Evolutionary conservation across 352 stramenopile genomes (phyloP).

Genomic region (Hyaloperonospora arabidopsidis): DNA sequence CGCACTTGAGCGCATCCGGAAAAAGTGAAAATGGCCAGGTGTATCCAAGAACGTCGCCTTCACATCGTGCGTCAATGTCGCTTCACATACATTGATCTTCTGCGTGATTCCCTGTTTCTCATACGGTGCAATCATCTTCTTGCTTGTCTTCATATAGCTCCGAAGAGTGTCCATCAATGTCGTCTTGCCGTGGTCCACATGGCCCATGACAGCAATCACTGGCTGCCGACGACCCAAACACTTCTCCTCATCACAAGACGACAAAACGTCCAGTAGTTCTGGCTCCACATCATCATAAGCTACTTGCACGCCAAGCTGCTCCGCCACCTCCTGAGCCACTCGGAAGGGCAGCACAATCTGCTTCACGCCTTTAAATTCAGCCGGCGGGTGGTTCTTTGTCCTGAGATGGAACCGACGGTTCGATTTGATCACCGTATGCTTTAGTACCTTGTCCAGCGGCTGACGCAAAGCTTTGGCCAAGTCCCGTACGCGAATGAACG

Average conservation of each 20-base stretch:
- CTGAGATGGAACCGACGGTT: slow-evolving; percentile 52
- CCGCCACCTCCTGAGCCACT: slow-evolving; percentile 47
- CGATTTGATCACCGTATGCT: slow-evolving; percentile 41
- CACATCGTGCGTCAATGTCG: slow-evolving; percentile 69
- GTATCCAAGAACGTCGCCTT: slow-evolving; percentile 97
- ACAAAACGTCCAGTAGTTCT: slow-evolving; percentile 19
- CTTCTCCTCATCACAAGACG: slow-evolving; percentile 13
- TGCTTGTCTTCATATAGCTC: slow-evolving; percentile 27
- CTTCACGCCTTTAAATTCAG: slow-evolving; percentile 74
- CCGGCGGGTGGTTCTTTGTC: slow-evolving; percentile 29
- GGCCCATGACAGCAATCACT: slow-evolving; percentile 99
- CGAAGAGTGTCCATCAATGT: slow-evolving; percentile 97
- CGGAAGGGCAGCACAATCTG: slow-evolving; percentile 65
- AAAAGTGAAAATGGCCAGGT: slow-evolving; percentile 98
- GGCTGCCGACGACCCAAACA: slow-evolving; percentile 61
- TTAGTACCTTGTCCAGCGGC: slow-evolving; percentile 66
- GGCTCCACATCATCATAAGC: slow-evolving; percentile 64
- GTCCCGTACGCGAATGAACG: slow-evolving; percentile 66
- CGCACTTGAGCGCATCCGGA: slow-evolving; percentile 94
- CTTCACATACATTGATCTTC: slow-evolving; percentile 95
- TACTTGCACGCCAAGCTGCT: slow-evolving; percentile 32
- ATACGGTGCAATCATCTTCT: slow-evolving; percentile 73
- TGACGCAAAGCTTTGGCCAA: slow-evolving; percentile 62
- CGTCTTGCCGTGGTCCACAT: slow-evolving; percentile 99
- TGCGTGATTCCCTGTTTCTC: slow-evolving; percentile 99